Conservation (phyloP, 495 filamentous ascomycete genomes). For the Penicillium subrubescens region DNA sequence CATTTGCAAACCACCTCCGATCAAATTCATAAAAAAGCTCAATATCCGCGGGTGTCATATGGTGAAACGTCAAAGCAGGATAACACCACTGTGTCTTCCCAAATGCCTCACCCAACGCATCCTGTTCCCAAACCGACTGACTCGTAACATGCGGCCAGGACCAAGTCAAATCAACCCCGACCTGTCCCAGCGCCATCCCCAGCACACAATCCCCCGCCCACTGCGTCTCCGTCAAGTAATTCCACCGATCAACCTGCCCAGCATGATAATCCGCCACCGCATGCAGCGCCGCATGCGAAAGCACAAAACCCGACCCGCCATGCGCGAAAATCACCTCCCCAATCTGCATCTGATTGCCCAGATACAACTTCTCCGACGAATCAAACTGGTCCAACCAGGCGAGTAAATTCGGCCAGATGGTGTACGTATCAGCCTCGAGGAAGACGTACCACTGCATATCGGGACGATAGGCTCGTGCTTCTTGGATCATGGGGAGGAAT, state of each 20-base stretch:
- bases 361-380: constrained; percentile 49
- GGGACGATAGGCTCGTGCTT: constrained; percentile 52
- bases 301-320: constrained; percentile 65
- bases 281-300: constrained; percentile 43
- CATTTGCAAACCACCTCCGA: constrained; percentile 39
- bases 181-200: constrained; percentile 42
- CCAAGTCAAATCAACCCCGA: constrained; percentile 36
- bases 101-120: constrained; percentile 39
- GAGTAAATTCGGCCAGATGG: constrained; percentile 64
- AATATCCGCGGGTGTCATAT: constrained; percentile 46
- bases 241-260: constrained; percentile 26
- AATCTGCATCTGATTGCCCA: constrained; percentile 56
- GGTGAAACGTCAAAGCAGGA: constrained; percentile 50
- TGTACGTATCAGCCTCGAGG: constrained; percentile 68
- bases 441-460: constrained; percentile 67
- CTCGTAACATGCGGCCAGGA: constrained; percentile 41
- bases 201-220: constrained; percentile 52
- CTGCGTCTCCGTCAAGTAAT: constrained; percentile 29
- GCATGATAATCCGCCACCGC: constrained; percentile 24
- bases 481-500: constrained; percentile 65
- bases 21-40: constrained; percentile 43
- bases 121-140: constrained; percentile 39
- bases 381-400: constrained; percentile 57
- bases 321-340: constrained; percentile 57
- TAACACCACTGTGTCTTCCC: constrained; percentile 50